phyloP scores from a whole-genome alignment of 257 asterid species.

The Orobanche coerulescens region DNA sequence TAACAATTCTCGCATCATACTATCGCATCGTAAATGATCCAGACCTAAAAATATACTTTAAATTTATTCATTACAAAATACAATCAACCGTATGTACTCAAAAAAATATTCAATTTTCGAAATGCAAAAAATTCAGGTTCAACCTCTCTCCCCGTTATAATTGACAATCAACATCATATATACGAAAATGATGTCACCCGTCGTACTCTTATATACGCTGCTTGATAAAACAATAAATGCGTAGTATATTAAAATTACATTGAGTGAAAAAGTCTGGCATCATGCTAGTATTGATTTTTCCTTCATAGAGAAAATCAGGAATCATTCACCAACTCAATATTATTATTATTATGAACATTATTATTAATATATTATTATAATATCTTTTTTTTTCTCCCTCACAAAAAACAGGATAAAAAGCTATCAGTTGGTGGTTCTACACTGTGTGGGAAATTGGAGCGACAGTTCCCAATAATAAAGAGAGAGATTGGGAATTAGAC shows the following conservation, averaged over 20 bases:
- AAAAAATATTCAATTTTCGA: too few species aligned
- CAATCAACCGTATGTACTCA: too few species aligned
- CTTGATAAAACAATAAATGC: not conserved
- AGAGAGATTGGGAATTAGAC: constrained; percentile 1
- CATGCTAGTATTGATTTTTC: not conserved
- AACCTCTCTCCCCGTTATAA: too few species aligned
- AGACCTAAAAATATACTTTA: too few species aligned
- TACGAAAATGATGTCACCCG: too few species aligned
- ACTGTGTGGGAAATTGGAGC: constrained; percentile 59
- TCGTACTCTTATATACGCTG: too few species aligned
- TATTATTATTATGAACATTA: too few species aligned
- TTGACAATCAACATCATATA: too few species aligned
- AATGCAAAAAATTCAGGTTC: too few species aligned
- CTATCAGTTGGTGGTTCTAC: constrained; percentile 33
- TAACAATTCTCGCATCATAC: too few species aligned
- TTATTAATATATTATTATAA: not conserved
- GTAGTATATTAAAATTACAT: not conserved
- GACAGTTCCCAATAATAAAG: constrained; percentile 43
- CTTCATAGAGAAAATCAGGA: constrained; percentile 19
- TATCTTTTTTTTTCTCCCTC: not conserved
- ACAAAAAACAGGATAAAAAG: constrained; percentile 28
- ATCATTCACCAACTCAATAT: not conserved
- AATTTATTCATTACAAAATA: too few species aligned
- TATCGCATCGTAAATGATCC: too few species aligned
- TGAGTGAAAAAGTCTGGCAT: not conserved